Evolutionary conservation across 345 rosid genomes (phyloP).

Genomic region (Erucastrum elatum): DNA sequence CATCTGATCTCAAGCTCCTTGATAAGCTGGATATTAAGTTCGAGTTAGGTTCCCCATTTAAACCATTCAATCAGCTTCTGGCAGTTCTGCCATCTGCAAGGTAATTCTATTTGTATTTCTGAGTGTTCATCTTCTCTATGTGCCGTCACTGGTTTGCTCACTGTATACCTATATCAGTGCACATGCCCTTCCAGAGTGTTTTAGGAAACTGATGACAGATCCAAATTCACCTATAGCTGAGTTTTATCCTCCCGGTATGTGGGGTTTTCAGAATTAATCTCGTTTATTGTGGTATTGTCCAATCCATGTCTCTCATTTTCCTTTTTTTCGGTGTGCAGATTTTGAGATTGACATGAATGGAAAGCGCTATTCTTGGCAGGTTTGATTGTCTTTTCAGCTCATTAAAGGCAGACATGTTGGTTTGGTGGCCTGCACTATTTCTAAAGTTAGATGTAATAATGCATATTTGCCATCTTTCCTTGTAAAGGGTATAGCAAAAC

Average conservation of each 20-base stretch:
- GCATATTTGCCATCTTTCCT: constrained; percentile 10
- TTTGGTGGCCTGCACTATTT: background rate
- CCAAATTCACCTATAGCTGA: constrained; percentile 78
- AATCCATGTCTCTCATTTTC: constrained; percentile 18
- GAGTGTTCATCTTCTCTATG: background rate
- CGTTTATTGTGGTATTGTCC: constrained; percentile 13
- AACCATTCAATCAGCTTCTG: constrained; percentile 89
- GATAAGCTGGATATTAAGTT: constrained; percentile 63
- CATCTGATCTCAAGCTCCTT: constrained; percentile 88
- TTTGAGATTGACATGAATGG: constrained; percentile 95
- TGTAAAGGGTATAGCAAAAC: constrained; percentile 72
- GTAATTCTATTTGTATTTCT: constrained; percentile 39
- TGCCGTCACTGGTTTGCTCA: constrained; percentile 25
- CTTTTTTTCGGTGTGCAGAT: constrained; percentile 49
- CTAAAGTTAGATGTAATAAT: constrained; percentile 11
- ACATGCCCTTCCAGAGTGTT: constrained; percentile 88
- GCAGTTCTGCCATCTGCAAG: constrained; percentile 98
- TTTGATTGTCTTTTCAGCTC: constrained; percentile 30
- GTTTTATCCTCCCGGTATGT: constrained; percentile 81
- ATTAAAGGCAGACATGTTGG: background rate
- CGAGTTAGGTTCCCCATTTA: constrained; percentile 80
- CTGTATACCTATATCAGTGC: constrained; percentile 50
- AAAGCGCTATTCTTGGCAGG: constrained; percentile 95
- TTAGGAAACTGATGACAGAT: constrained; percentile 83
- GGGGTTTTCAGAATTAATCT: constrained; percentile 11